Conservation (phyloP, 2,329 filamentous ascomycete species). For the Pseudogymnoascus sp. region DNA sequence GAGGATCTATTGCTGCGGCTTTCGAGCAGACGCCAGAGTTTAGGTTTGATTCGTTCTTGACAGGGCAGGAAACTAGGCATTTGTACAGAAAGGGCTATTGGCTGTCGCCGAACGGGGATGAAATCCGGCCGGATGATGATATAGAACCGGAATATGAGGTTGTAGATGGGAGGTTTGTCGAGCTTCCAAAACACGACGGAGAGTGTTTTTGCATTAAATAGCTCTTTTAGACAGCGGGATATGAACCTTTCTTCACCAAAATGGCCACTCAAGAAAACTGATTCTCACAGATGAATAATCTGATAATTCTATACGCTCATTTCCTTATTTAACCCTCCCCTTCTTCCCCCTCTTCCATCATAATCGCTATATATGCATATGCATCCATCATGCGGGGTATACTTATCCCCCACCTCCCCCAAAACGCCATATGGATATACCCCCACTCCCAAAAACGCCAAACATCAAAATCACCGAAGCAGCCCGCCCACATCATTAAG, state of each 20-base stretch:
- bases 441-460: background rate
- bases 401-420: background rate
- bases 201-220: no score
- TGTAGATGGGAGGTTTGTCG: no score
- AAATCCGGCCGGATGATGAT: no score
- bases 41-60: no score
- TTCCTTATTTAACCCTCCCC: background rate
- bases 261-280: background rate
- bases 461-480: background rate
- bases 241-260: background rate
- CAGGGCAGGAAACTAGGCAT: no score
- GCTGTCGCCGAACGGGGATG: no score
- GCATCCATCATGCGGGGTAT: slow-evolving; percentile 1
- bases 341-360: background rate
- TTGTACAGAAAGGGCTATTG: no score
- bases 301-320: background rate
- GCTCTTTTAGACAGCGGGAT: no score
- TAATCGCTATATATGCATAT: slow-evolving; percentile 1
- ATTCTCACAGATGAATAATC: background rate
- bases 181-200: no score
- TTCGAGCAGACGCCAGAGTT: no score
- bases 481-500: background rate
- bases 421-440: background rate
- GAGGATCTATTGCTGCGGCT: no score
- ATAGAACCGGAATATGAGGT: no score